Evolutionary conservation across 257 asterid species (phyloP).

Genomic region (Parsonsia alboflavescens): DNA sequence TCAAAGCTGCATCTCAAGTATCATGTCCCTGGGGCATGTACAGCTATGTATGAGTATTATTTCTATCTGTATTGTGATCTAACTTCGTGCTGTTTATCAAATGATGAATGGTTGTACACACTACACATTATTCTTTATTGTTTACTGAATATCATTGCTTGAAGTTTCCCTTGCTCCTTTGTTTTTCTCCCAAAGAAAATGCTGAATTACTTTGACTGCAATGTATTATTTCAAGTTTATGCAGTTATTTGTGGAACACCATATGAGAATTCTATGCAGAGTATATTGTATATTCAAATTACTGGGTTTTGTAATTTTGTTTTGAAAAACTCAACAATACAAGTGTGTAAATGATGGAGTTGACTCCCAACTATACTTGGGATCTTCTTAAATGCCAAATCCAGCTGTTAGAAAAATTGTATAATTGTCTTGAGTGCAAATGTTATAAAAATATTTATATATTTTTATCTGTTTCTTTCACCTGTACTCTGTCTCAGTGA

Average conservation of each 20-base stretch:
- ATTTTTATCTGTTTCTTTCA: background rate
- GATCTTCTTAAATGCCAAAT: background rate
- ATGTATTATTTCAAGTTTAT: background rate
- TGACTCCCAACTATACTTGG: background rate
- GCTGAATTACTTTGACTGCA: background rate
- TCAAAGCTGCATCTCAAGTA: conserved; percentile 80
- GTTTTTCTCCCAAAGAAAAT: background rate
- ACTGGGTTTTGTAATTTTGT: background rate
- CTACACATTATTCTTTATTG: background rate
- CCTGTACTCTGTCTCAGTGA: background rate
- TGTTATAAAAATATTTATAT: background rate
- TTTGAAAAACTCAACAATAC: background rate
- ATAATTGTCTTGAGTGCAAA: background rate
- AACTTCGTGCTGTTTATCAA: background rate
- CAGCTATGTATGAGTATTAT: conserved; percentile 57
- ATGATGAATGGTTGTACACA: background rate
- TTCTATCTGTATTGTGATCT: background rate
- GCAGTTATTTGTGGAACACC: background rate
- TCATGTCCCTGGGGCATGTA: conserved; percentile 88
- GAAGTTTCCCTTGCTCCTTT: background rate
- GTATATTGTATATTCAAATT: background rate
- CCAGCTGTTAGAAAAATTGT: background rate
- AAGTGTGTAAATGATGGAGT: background rate
- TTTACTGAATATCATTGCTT: conserved; percentile 1
- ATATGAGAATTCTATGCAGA: background rate